Evolutionary conservation across 1,139 yeast genomes (phyloP), one percentile per base, ranked within the genome.

Genomic region (Meyerozyma smithsonii): DNA sequence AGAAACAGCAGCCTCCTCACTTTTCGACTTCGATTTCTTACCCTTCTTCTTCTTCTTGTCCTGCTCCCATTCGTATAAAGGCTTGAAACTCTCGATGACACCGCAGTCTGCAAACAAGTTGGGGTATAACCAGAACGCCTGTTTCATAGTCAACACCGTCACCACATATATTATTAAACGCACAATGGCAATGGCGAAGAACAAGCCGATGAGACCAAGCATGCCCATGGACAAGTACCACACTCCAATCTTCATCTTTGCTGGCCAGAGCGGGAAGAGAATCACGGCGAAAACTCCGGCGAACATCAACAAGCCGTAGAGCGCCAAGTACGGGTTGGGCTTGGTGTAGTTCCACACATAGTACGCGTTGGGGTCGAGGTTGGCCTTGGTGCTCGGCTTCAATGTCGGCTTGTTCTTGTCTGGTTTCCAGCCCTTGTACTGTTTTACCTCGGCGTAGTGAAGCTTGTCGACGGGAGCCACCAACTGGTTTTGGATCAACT

Each of bases 181-280:
- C 28, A 92, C 65, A 39, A 94, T 72, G 2, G 97, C 96, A 50
- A 86, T 64, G 19, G 66, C 84, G 51, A 92, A 85, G 62, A 92
- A 84, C 39, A 79, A 66, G 7, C 80, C 92, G 40, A 94, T 72
- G 39, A 92, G 63, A 0, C 87, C 92, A 49, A 94, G 65, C 42
- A 83, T 64, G 3, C 77, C 84, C 75, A 90, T 78, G 25, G 96
- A 86, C 42, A 88, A 59, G 60, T 88, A 92, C 86, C 96, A 92
- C 28, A 88, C 96, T 28, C 95, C 95, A 40, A 75, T 74, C 59
- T 95, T 84, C 94, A 92, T 81, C 61, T 81, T 78, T 37, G 72
- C 58, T 17, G 99, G 99, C 99, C 99, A 92, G 54, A 92, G 74
- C 46, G 98, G 99, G 80, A 88, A 94, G 55, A 92, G 73, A 28